phyloP scores from a whole-genome alignment of 2,329 filamentous ascomycete species.

The Nigrograna mackinnonii region DNA sequence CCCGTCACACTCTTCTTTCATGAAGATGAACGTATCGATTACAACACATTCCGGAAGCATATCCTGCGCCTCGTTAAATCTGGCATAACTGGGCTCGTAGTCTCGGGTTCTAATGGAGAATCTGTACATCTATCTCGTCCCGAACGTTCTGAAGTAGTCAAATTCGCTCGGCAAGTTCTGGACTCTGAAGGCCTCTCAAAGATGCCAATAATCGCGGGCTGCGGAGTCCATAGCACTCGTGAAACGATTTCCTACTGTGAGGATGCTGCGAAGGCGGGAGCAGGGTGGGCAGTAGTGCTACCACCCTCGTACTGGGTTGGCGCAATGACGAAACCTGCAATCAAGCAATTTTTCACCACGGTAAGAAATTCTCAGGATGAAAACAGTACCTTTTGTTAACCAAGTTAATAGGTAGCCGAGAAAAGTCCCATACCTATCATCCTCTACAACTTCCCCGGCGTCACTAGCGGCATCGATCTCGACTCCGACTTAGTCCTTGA shows the following conservation, averaged over 20 bases:
- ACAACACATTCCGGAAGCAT: slow-evolving; percentile 62
- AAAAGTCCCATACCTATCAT: too few relatives aligned
- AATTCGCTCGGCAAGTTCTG: slow-evolving; percentile 58
- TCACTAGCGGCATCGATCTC: slow-evolving; percentile 67
- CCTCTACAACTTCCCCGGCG: slow-evolving; percentile 68
- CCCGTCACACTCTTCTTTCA: slow-evolving; percentile 68
- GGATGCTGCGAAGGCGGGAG: slow-evolving; percentile 60
- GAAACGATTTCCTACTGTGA: slow-evolving; percentile 63
- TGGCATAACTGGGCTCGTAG: slow-evolving; percentile 64
- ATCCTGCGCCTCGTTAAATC: slow-evolving; percentile 62
- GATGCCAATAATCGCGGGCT: slow-evolving; percentile 66
- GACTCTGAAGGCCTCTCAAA: slow-evolving; percentile 59
- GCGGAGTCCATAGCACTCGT: slow-evolving; percentile 63
- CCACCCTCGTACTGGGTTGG: slow-evolving; percentile 68
- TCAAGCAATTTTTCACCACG: slow-evolving; percentile 63
- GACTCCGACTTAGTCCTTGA: slow-evolving; percentile 60
- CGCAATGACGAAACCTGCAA: slow-evolving; percentile 60
- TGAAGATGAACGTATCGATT: slow-evolving; percentile 58
- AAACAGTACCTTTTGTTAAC: background rate
- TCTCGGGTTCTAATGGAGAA: slow-evolving; percentile 68
- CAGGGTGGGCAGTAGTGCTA: slow-evolving; percentile 65
- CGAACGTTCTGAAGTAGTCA: slow-evolving; percentile 61
- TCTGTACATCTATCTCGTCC: slow-evolving; percentile 62
- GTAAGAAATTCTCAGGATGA: too few relatives aligned
- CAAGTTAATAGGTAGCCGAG: too few relatives aligned